These are phyloP conservation scores for Cornus florida DNA, from an alignment of 148 eudicot genomes.

Conservation along the genomic window DNA sequence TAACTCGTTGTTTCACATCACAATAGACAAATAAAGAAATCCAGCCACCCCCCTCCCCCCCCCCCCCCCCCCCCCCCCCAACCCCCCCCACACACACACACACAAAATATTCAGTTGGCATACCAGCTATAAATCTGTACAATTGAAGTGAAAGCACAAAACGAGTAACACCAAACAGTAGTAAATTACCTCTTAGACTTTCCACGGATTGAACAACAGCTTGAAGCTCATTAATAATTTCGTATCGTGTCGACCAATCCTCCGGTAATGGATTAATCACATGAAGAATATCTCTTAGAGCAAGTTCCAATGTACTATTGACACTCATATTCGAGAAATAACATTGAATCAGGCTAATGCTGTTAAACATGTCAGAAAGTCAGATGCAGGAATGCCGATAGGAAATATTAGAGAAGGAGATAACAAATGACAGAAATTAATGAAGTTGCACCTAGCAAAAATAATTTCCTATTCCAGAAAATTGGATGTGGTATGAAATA, in stretches of 20 bases:
- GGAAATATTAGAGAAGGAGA: not conserved
- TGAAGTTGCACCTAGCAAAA: conserved; percentile 1
- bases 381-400: conserved; percentile 4
- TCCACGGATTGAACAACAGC: conserved; percentile 56
- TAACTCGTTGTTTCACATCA: not conserved
- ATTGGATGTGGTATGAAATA: not conserved
- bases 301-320: conserved; percentile 42
- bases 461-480: not conserved
- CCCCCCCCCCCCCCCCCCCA: not conserved
- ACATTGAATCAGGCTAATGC: conserved; percentile 17
- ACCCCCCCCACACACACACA: too few relatives aligned
- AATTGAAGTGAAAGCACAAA: not conserved
- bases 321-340: conserved; percentile 43
- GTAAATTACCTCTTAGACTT: conserved; percentile 71
- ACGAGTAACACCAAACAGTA: not conserved
- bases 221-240: conserved; percentile 53
- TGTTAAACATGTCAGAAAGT: not conserved
- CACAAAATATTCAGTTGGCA: not conserved
- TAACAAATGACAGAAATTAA: not conserved
- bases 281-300: conserved; percentile 54
- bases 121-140: not conserved
- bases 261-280: conserved; percentile 55
- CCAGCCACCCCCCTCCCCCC: too few relatives aligned
- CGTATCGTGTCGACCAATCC: conserved; percentile 63
- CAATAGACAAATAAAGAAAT: not conserved